Evolutionary conservation across 345 rosid species (phyloP).

Genomic region (Eucalyptus microcorys): DNA sequence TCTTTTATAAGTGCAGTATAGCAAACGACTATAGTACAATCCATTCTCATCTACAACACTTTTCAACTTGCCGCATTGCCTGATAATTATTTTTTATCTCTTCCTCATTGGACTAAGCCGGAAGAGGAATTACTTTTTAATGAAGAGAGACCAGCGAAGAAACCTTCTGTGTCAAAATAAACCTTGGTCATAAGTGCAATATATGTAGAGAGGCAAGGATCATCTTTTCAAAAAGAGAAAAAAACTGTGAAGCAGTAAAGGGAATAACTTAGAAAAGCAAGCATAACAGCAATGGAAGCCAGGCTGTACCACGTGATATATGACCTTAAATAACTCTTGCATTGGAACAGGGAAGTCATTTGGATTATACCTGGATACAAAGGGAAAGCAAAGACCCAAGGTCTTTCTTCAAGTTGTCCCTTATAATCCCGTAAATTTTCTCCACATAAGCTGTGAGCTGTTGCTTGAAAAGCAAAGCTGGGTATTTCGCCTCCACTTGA

Average conservation of each 20-base stretch:
- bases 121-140: background rate
- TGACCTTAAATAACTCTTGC: background rate
- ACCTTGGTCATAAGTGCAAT: background rate
- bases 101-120: background rate
- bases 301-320: background rate
- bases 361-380: slow-evolving; percentile 73
- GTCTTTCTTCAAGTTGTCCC: slow-evolving; percentile 96
- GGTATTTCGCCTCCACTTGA: slow-evolving; percentile 95
- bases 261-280: background rate
- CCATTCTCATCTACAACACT: background rate
- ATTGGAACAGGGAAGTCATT: background rate
- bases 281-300: background rate
- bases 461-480: slow-evolving; percentile 96
- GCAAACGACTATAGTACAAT: background rate
- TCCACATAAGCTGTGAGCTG: slow-evolving; percentile 98
- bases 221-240: background rate
- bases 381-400: slow-evolving; percentile 61
- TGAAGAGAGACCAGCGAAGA: background rate
- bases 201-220: background rate
- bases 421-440: slow-evolving; percentile 90
- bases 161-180: background rate
- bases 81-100: background rate
- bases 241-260: background rate
- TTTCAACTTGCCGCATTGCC: background rate
- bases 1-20: background rate